phyloP scores from a whole-genome alignment of 495 filamentous ascomycete species.

The Lasiosphaeriaceae sp. region DNA sequence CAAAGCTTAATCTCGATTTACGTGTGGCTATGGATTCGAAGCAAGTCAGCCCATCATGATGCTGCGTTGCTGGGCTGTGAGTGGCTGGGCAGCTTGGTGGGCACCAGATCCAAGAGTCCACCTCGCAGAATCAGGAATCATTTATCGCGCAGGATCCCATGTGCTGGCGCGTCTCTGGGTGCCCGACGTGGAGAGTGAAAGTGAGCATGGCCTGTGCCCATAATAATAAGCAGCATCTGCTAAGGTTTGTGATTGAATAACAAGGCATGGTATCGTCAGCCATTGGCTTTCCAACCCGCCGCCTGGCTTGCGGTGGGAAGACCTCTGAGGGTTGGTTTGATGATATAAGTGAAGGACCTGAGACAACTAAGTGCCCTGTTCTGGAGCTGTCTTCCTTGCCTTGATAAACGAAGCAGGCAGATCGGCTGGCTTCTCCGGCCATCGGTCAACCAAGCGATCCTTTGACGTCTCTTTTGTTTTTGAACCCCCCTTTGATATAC shows the following conservation, averaged over 20 bases:
- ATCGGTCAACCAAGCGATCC: neutral
- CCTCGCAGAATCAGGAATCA: constrained; percentile 2
- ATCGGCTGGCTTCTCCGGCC: neutral
- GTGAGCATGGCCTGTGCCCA: neutral
- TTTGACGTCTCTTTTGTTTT: neutral
- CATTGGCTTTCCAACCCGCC: constrained; percentile 12
- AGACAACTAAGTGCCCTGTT: constrained; percentile 13
- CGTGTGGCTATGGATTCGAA: constrained; percentile 8
- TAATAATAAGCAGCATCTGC: constrained; percentile 4
- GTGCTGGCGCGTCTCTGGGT: neutral
- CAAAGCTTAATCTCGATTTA: neutral
- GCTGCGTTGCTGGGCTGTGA: neutral
- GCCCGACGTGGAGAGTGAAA: neutral
- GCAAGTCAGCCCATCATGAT: constrained; percentile 8
- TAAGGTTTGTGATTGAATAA: constrained; percentile 17
- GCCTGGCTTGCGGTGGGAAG: neutral
- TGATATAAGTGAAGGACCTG: constrained; percentile 19
- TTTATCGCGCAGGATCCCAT: neutral
- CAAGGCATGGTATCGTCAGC: constrained; percentile 4
- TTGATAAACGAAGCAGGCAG: neutral
- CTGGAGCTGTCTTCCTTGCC: neutral
- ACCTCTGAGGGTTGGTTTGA: neutral
- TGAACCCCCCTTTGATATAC: no score
- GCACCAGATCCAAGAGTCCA: neutral
- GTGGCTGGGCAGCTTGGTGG: neutral